Evolutionary conservation across 2,329 filamentous ascomycete genomes (phyloP).

Genomic region (Arthrocladium fulminans): DNA sequence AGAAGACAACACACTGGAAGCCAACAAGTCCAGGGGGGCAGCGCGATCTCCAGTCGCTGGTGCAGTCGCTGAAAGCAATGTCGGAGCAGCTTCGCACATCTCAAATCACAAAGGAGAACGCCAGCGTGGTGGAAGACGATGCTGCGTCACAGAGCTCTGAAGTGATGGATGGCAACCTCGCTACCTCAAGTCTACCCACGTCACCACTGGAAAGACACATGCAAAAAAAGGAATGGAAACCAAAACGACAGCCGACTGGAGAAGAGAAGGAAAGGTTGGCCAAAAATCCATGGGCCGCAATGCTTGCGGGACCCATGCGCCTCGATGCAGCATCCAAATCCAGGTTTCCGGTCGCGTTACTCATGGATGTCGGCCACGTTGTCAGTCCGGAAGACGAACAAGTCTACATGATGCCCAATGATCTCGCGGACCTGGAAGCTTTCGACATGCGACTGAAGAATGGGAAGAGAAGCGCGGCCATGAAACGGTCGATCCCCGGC

Average conservation of each 20-base stretch:
- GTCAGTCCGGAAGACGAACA: conserved; percentile 12
- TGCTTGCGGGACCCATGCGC: conserved; percentile 17
- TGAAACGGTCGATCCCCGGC: not conserved
- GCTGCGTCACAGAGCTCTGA: not conserved
- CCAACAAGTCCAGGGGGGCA: not conserved
- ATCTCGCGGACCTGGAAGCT: conserved; percentile 17
- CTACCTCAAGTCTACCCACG: conserved; percentile 2
- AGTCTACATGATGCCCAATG: conserved; percentile 15
- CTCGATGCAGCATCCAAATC: conserved; percentile 14
- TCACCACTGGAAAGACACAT: conserved; percentile 14
- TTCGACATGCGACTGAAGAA: conserved; percentile 9
- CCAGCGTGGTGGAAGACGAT: too few species aligned
- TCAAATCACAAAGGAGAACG: not conserved
- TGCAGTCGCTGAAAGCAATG: not conserved
- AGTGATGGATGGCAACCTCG: too few species aligned
- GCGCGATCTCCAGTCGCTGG: not conserved
- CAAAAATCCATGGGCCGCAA: conserved; percentile 20
- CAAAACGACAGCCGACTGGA: conserved; percentile 11
- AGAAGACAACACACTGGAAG: not conserved
- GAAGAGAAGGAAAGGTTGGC: conserved; percentile 13
- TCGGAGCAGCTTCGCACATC: not conserved
- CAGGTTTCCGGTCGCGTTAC: conserved; percentile 15
- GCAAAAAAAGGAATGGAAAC: not conserved
- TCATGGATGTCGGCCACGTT: conserved; percentile 14
- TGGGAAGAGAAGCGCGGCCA: not conserved